Evolutionary conservation across 2,329 filamentous ascomycete genomes (phyloP).

Genomic region (Orbilia oligospora): DNA sequence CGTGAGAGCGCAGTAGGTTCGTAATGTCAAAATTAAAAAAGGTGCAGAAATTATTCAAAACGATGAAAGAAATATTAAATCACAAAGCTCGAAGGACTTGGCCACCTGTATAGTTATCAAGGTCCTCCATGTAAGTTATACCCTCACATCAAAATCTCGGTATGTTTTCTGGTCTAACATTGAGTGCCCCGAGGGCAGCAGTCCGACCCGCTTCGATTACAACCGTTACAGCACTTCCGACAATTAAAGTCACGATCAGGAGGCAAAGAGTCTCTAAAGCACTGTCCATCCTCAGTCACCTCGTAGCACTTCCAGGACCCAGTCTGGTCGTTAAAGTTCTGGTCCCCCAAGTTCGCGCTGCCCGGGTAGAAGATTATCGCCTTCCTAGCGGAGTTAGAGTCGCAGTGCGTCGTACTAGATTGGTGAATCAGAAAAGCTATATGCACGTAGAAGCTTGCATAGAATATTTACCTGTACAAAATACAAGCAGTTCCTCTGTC

Average conservation of each 20-base stretch:
- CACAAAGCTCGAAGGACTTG: too few relatives aligned
- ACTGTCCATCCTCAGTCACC: neutral
- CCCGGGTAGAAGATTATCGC: neutral
- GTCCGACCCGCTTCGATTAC: neutral
- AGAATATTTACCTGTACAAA: neutral
- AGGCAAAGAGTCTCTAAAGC: neutral
- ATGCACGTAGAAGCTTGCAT: too few relatives aligned
- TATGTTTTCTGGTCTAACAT: too few relatives aligned
- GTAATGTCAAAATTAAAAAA: too few relatives aligned
- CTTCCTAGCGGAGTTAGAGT: neutral
- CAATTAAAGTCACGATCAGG: slow-evolving; percentile 3
- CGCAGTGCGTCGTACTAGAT: neutral
- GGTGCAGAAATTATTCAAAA: too few relatives aligned
- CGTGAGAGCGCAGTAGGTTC: too few relatives aligned
- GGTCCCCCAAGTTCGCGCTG: slow-evolving; percentile 5
- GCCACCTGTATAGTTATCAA: too few relatives aligned
- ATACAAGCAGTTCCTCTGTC: slow-evolving; percentile 11
- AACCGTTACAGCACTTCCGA: slow-evolving; percentile 1
- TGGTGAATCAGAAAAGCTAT: too few relatives aligned
- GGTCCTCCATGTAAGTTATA: too few relatives aligned
- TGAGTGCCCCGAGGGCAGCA: neutral
- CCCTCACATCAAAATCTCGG: too few relatives aligned
- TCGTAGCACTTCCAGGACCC: slow-evolving; percentile 12
- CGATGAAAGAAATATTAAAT: too few relatives aligned
- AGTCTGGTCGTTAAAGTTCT: slow-evolving; percentile 7